Evolutionary conservation across 805 yeast species (phyloP).

Genomic region (Zygosaccharomyces rouxii): DNA sequence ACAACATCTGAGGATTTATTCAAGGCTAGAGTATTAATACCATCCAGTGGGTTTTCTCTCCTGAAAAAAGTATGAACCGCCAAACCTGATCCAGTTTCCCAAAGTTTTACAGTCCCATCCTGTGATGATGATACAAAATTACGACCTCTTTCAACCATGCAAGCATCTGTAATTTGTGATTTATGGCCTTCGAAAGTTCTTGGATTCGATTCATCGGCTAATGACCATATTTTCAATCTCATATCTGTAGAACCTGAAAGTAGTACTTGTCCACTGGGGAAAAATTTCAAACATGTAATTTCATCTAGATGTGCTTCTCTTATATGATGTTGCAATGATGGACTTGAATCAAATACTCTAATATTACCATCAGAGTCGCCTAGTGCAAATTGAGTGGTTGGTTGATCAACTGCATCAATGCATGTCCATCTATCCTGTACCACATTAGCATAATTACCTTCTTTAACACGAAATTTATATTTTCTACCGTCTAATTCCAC

Average conservation of each 20-base stretch:
- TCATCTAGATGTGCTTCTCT: constrained; percentile 49
- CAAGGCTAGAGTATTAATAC: constrained; percentile 30
- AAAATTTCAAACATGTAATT: constrained; percentile 43
- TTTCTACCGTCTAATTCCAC: constrained; percentile 13
- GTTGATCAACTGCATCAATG: constrained; percentile 35
- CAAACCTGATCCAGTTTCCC: constrained; percentile 65
- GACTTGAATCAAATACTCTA: constrained; percentile 17
- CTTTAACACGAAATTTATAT: constrained; percentile 16
- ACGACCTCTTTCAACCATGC: constrained; percentile 59
- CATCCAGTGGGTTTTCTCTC: constrained; percentile 35
- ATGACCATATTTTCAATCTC: constrained; percentile 59
- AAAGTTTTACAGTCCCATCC: constrained; percentile 55
- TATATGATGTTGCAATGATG: constrained; percentile 13
- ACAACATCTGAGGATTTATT: background rate
- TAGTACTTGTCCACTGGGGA: constrained; percentile 63
- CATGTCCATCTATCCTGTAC: constrained; percentile 26
- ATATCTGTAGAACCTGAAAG: constrained; percentile 57
- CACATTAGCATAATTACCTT: constrained; percentile 8
- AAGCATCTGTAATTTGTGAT: constrained; percentile 44
- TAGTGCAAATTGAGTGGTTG: constrained; percentile 24
- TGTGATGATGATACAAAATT: constrained; percentile 53
- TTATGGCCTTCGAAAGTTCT: constrained; percentile 51
- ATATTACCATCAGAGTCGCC: constrained; percentile 39
- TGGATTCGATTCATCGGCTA: constrained; percentile 43
- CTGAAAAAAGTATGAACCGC: constrained; percentile 41